Evolutionary conservation across 352 stramenopile genomes (phyloP).

Genomic region (Phytophthora sansomeana): DNA sequence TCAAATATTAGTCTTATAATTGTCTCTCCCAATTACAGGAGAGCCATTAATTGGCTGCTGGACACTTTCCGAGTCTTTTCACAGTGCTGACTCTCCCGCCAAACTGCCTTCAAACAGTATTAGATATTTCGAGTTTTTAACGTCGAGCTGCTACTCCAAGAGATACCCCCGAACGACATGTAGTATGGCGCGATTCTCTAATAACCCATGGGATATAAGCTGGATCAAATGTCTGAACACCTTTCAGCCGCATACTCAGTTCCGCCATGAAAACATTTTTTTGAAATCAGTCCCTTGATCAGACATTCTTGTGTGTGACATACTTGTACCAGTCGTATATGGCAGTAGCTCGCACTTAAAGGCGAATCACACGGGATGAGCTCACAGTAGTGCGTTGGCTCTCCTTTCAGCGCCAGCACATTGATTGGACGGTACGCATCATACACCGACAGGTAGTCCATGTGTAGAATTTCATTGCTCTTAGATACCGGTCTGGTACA

Average conservation of each 20-base stretch:
- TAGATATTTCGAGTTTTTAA: constrained; percentile 21
- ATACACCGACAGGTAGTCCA: constrained; percentile 5
- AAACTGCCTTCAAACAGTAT: too few relatives aligned
- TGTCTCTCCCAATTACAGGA: too few relatives aligned
- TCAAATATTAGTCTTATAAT: too few relatives aligned
- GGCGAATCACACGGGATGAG: constrained; percentile 21
- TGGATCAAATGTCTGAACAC: constrained; percentile 3
- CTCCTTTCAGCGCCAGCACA: not conserved
- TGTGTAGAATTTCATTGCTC: not conserved
- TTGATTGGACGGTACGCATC: constrained; percentile 2
- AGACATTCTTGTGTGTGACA: constrained; percentile 5
- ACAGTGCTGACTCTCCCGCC: too few relatives aligned
- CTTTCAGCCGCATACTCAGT: constrained; percentile 13
- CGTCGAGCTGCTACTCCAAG: constrained; percentile 17
- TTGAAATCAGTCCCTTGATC: constrained; percentile 28
- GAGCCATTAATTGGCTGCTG: too few relatives aligned
- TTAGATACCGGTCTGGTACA: not conserved
- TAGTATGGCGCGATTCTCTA: constrained; percentile 27
- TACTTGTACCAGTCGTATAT: constrained; percentile 29
- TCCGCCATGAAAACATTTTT: constrained; percentile 27
- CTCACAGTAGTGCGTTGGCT: not conserved
- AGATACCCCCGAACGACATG: constrained; percentile 19
- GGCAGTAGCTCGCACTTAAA: not conserved
- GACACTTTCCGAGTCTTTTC: too few relatives aligned
- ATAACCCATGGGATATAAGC: constrained; percentile 26